A percentile compares a stretch with the other conserved stretches of the same genome.
Evolutionary conservation across 1,139 yeast species (phyloP).

Genomic region (Yarrowia galli): DNA sequence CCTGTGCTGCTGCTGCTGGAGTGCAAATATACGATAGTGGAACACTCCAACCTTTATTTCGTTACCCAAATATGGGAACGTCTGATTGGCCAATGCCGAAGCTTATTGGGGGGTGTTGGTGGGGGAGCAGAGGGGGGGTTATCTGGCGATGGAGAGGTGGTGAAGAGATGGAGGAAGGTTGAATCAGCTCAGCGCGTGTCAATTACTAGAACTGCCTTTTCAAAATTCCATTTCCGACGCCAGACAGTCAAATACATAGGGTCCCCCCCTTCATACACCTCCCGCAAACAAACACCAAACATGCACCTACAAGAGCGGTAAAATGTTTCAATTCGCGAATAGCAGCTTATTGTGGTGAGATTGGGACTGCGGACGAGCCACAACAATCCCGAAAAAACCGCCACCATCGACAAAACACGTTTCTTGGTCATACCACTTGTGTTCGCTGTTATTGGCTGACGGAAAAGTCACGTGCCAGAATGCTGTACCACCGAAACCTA

Average conservation of each 20-base stretch:
- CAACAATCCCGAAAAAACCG: background rate
- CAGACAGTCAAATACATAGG: too few species aligned
- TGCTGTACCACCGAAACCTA: background rate
- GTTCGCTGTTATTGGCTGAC: conserved; percentile 20
- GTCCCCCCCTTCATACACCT: too few species aligned
- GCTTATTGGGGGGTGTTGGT: conserved; percentile 1
- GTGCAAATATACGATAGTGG: conserved; percentile 28
- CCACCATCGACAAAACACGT: background rate
- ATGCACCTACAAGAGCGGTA: background rate
- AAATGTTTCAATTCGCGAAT: background rate
- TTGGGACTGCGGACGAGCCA: background rate
- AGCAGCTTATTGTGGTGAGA: background rate
- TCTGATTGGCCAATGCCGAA: conserved; percentile 19
- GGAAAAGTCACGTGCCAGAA: background rate
- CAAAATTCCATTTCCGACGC: background rate
- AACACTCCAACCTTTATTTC: conserved; percentile 13
- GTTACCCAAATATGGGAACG: conserved; percentile 5
- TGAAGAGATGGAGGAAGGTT: background rate
- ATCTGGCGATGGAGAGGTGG: background rate
- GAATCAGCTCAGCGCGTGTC: background rate
- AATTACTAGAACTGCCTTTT: background rate
- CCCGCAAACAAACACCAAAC: background rate
- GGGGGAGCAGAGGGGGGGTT: background rate
- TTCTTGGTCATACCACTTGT: conserved; percentile 2
- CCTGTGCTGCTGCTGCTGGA: conserved; percentile 7